Evolutionary conservation across 495 filamentous ascomycete species (phyloP), one percentile per base, ranked within the genome.

Genomic region (Penicillium paradoxum): DNA sequence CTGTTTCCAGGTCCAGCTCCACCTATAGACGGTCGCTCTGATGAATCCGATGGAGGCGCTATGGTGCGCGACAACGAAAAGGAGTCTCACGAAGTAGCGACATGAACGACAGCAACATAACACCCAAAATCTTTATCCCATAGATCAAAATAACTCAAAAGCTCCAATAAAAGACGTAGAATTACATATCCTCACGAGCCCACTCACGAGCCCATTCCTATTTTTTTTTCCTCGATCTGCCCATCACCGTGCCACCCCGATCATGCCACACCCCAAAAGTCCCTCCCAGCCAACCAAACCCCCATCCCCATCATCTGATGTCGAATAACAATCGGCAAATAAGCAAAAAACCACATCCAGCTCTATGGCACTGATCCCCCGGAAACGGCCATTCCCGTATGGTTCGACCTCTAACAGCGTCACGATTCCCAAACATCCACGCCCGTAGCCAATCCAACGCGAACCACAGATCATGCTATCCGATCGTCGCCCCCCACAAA

Each of bases 241-340:
- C n/a, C 49, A 57, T 34, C 21, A 40, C 40, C 39, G 27, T 27
- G 19, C 40, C 40, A 57, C 49, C 24, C 34, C 34, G 27, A 56
- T 43, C 34, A 41, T 42, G 36, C 41, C 53, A 51, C 27, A 11
- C 39, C 25, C 25, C 34, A 32, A 43, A 54, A 38, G 25, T 32
- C 40, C 17, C 9, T 9, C 2, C 14, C 38, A 29, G 7, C 14
- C 13, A 19, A 42, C 1, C 10, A 27, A 29, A 17, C 11, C 11
- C 11, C 22, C 45, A 22, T 11, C 22, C 24, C 14, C 38, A 49
- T 49, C 37, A 39, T 6, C 30, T 10, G 13, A 24, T 6, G 11
- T 15, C 45, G 1, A 48, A 37, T 36, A 48, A 9, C 9, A 48
- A 48, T 34, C 48, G 29, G 47, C 34, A 39, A 38, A 45, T 45